phyloP scores from a whole-genome alignment of 371 early-diverging fungal genomes.

The Chytridium lagenaria region DNA sequence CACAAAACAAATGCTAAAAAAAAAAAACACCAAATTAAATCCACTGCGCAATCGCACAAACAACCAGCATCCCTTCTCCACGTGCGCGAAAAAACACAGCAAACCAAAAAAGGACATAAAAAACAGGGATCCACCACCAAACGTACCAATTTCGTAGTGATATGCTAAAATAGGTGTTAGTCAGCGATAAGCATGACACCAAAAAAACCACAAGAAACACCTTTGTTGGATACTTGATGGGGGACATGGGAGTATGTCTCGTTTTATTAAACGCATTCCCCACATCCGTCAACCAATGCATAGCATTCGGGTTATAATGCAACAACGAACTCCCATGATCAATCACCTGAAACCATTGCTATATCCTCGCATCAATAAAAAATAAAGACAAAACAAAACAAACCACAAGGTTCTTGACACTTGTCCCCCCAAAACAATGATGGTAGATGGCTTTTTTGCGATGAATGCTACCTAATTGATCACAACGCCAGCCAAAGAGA shows the following conservation, averaged over 20 bases:
- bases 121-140: no score
- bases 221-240: background rate
- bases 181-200: conserved; percentile 22
- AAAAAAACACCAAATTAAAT: no score
- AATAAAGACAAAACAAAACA: background rate
- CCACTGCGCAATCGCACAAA: no score
- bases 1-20: conserved; percentile 29
- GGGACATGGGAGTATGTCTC: background rate
- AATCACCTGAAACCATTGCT: conserved; percentile 51
- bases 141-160: conserved; percentile 32
- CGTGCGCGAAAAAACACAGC: no score
- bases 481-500: no score
- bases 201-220: background rate
- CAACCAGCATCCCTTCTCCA: no score
- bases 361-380: background rate
- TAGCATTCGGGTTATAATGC: conserved; percentile 10
- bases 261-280: background rate
- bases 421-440: no score
- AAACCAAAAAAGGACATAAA: no score
- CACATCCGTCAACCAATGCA: background rate
- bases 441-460: no score
- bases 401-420: no score
- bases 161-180: conserved; percentile 27
- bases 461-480: no score
- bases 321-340: conserved; percentile 25